Percentiles rank a stretch among this genome's conserved stretches.
phyloP scores from a whole-genome alignment of 164 flowering plant species.

The Macadamia integrifolia region DNA sequence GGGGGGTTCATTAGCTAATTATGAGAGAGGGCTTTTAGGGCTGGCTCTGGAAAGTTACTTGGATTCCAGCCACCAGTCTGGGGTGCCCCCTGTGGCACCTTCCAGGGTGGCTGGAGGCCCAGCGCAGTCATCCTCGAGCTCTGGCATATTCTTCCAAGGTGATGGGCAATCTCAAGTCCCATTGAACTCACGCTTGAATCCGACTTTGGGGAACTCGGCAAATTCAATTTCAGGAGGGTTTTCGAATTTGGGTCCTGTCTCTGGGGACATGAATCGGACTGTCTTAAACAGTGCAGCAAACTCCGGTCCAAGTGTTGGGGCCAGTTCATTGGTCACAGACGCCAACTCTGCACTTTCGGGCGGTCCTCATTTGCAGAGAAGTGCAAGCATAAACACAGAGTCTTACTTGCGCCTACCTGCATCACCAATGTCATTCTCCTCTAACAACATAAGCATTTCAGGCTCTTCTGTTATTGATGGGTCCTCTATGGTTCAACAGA shows the following conservation, averaged over 20 bases:
- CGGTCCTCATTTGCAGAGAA: slow-evolving; percentile 89
- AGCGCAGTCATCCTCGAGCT: slow-evolving; percentile 66
- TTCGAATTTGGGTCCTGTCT: slow-evolving; percentile 44
- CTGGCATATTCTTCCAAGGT: slow-evolving; percentile 85
- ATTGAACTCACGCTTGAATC: slow-evolving; percentile 57
- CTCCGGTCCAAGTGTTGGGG: slow-evolving; percentile 94
- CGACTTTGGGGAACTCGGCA: slow-evolving; percentile 68
- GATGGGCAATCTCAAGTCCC: slow-evolving; percentile 54
- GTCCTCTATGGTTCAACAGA: slow-evolving; percentile 60
- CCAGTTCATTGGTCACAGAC: slow-evolving; percentile 92
- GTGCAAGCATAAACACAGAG: slow-evolving; percentile 81
- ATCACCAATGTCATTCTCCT: slow-evolving; percentile 89
- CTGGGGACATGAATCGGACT: slow-evolving; percentile 68
- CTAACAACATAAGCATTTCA: slow-evolving; percentile 82
- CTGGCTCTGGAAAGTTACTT: slow-evolving; percentile 67
- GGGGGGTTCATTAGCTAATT: background rate
- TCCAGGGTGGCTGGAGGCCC: slow-evolving; percentile 79
- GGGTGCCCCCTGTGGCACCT: slow-evolving; percentile 62
- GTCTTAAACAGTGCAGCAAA: slow-evolving; percentile 60
- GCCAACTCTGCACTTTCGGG: slow-evolving; percentile 93
- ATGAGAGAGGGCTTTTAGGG: slow-evolving; percentile 6
- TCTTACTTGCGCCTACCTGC: slow-evolving; percentile 78
- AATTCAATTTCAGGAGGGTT: slow-evolving; percentile 55
- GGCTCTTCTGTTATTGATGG: slow-evolving; percentile 80
- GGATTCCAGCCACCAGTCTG: slow-evolving; percentile 54